Conservation (phyloP, 2,329 filamentous ascomycete genomes). For the Phialemoniopsis sp. region DNA sequence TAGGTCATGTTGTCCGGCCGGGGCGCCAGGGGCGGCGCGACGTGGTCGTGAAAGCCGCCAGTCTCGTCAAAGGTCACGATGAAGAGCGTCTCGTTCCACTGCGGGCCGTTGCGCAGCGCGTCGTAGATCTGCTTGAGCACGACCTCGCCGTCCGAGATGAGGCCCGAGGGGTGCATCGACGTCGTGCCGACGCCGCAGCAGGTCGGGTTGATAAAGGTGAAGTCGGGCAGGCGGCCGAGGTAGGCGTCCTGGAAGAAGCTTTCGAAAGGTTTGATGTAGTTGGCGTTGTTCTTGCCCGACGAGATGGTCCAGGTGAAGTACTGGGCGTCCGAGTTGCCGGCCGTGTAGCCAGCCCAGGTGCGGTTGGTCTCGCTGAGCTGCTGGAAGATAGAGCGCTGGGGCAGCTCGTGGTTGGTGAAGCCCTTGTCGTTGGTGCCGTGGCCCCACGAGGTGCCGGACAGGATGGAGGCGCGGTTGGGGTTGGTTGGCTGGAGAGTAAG, state of each 20-base stretch:
- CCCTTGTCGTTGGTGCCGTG: constrained; percentile 20
- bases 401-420: constrained; percentile 18
- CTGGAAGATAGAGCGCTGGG: constrained; percentile 32
- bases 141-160: constrained; percentile 35
- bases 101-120: constrained; percentile 32
- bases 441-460: constrained; percentile 21
- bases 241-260: constrained; percentile 39
- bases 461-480: constrained; percentile 30
- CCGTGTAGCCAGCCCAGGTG: constrained; percentile 41
- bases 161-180: constrained; percentile 38
- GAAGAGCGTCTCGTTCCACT: constrained; percentile 42
- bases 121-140: constrained; percentile 42
- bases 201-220: constrained; percentile 45
- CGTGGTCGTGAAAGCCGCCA: constrained; percentile 42
- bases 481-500: constrained; percentile 25
- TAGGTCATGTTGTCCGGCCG: constrained; percentile 28
- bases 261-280: constrained; percentile 20
- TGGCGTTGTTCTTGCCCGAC: constrained; percentile 24
- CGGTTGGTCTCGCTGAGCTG: constrained; percentile 30
- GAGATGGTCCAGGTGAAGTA: constrained; percentile 36
- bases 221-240: constrained; percentile 34
- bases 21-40: constrained; percentile 33
- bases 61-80: constrained; percentile 43
- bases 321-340: constrained; percentile 28
- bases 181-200: constrained; percentile 39